Percentiles rank a stretch among this genome's conserved stretches.
Evolutionary conservation across 192 early-diverging fungal genomes (phyloP).

Genomic region (Phlyctochytrium arcticum): DNA sequence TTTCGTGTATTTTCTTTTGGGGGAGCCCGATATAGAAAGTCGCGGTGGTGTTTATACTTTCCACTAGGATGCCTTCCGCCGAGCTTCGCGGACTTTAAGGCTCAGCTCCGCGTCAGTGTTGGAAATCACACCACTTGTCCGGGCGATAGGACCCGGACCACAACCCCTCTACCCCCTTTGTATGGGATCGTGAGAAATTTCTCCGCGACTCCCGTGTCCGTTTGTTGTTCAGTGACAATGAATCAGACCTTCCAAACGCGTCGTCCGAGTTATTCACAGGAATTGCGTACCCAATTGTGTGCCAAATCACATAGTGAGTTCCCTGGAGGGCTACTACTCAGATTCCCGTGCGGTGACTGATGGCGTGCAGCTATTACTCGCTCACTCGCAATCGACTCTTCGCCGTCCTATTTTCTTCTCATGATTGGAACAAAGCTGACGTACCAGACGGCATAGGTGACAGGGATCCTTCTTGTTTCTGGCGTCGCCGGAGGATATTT

Average conservation of each 20-base stretch:
- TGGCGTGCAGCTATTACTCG: no score
- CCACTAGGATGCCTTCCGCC: constrained; percentile 13
- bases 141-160: constrained; percentile 9
- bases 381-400: no score
- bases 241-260: constrained; percentile 1
- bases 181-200: not conserved
- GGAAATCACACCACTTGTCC: constrained; percentile 2
- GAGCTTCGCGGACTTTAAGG: not conserved
- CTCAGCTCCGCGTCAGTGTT: not conserved
- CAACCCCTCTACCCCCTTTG: not conserved
- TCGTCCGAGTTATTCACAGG: no score
- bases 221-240: constrained; percentile 17
- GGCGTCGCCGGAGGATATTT: not conserved
- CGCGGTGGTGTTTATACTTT: not conserved
- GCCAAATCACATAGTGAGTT: no score
- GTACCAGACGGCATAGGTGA: not conserved
- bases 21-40: no score
- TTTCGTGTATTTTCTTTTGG: no score
- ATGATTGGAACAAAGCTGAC: no score
- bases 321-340: no score
- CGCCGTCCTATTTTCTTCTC: no score
- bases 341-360: no score
- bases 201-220: not conserved
- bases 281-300: no score
- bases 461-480: not conserved